Evolutionary conservation across 805 yeast genomes (phyloP), one percentile per base, ranked within the genome.

Genomic region (Candida insectalens): DNA sequence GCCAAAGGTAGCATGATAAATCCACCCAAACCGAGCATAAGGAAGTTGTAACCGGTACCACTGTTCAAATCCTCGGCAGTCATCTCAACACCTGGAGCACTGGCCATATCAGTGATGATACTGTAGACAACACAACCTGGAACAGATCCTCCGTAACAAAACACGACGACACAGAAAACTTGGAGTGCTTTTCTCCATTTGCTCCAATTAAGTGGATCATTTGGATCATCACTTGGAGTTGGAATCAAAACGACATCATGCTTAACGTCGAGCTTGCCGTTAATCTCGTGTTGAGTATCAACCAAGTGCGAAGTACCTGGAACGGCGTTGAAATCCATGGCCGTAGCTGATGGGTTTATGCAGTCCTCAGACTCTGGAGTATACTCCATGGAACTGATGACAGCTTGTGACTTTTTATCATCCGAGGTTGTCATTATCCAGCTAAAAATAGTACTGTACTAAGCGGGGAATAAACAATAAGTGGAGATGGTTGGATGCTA

Each of bases 181-280:
- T 67, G 63, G 23, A 68, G 29, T 53, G 57, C 51, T 45, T 76
- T 76, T 32, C 81, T 62, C 25, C 47, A 40, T 17, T 45, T 51
- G 2, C 70, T 35, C 85, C 85, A 79, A 45, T 74, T 76, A 36
- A 79, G 57, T 1, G 85, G 85, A 46, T 79, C 87, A 42, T 77
- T 71, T 6, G 83, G 81, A 40, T 77, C 76, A 33, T 67, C 72
- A 0, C 80, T 67, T 2, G 87, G 87, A 7, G 71, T 71, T 21
- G 87, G 85, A 29, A 74, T 67, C 29, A 77, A 57, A 9, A 78
- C 69, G 38, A 76, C 65, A 23, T 57, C 57, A 7, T 52, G 44
- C 19, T 50, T 45, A 1, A 34, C 37, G 2, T 46, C 47, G 6
- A 27, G 29, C 4, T 6, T 15, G 6, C 27, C 38, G 4, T 29